Percentiles rank a stretch among this genome's conserved stretches.
Conservation (phyloP, 768 basidiomycete species). For the Rubroboletus satanas region DNA sequence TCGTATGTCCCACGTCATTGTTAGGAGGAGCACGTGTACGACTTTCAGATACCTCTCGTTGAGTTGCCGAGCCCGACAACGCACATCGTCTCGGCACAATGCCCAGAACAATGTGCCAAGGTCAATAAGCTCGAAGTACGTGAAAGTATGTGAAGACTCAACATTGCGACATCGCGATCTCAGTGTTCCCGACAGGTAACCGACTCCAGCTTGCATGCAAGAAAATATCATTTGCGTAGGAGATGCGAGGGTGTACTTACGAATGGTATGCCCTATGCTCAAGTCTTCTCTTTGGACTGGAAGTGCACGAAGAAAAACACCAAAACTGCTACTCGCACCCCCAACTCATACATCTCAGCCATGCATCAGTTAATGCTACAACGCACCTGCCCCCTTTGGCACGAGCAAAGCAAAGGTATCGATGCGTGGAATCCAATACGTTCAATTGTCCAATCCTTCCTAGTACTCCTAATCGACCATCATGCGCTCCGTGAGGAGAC, state of each 20-base stretch:
- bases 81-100: background rate
- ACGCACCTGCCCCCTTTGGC: slow-evolving; percentile 56
- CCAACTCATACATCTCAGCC: slow-evolving; percentile 41
- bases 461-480: slow-evolving; percentile 56
- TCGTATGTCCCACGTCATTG: background rate
- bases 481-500: slow-evolving; percentile 81
- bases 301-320: slow-evolving; percentile 17
- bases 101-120: slow-evolving; percentile 23
- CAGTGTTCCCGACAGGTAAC: background rate
- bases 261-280: slow-evolving; percentile 29
- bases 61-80: background rate
- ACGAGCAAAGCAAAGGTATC: slow-evolving; percentile 27
- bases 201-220: slow-evolving; percentile 17
- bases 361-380: slow-evolving; percentile 43
- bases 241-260: slow-evolving; percentile 57
- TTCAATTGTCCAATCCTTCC: slow-evolving; percentile 9
- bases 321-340: slow-evolving; percentile 21
- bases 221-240: slow-evolving; percentile 39
- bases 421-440: slow-evolving; percentile 17
- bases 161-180: slow-evolving; percentile 7
- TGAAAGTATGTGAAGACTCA: slow-evolving; percentile 24
- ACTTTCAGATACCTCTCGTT: background rate
- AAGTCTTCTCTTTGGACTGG: slow-evolving; percentile 18
- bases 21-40: background rate
- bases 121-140: slow-evolving; percentile 18